Percentiles rank a stretch among this genome's conserved stretches.
phyloP scores from a whole-genome alignment of 495 filamentous ascomycete species.

The Penicilliopsis zonata region DNA sequence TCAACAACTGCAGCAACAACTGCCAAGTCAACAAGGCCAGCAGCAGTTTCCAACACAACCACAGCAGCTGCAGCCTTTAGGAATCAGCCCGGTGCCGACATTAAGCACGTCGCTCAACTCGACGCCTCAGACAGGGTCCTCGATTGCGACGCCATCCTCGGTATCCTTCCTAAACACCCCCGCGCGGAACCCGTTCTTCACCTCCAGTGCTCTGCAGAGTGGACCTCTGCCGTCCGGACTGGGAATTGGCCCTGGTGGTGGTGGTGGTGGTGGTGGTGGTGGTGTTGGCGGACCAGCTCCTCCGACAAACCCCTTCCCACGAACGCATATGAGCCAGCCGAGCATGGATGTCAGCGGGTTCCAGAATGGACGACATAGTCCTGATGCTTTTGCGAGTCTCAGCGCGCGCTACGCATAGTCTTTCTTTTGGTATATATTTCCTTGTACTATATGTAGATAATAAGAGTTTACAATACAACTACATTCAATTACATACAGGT shows the following conservation, averaged over 20 bases:
- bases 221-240: slow-evolving; percentile 5
- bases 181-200: slow-evolving; percentile 31
- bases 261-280: too few relatives aligned
- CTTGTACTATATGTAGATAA: not conserved
- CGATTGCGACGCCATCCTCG: slow-evolving; percentile 11
- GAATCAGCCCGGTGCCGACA: slow-evolving; percentile 11
- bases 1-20: not conserved
- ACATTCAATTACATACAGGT: too few relatives aligned
- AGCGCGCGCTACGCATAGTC: slow-evolving; percentile 49
- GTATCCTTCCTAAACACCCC: slow-evolving; percentile 6
- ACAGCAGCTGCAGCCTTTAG: slow-evolving; percentile 7
- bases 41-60: slow-evolving; percentile 5
- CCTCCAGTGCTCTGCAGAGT: too few relatives aligned
- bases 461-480: too few relatives aligned
- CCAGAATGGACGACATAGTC: slow-evolving; percentile 76
- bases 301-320: slow-evolving; percentile 8
- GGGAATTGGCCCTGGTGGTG: too few relatives aligned
- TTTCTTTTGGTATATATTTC: slow-evolving; percentile 2
- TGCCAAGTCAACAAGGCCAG: too few relatives aligned
- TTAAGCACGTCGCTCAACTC: slow-evolving; percentile 11
- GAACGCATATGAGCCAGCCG: slow-evolving; percentile 69
- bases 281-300: slow-evolving; percentile 7
- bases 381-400: slow-evolving; percentile 92
- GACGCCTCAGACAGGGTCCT: slow-evolving; percentile 17
- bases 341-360: slow-evolving; percentile 72